Conservation (phyloP, 2,329 filamentous ascomycete species). For the Claviceps maximensis region DNA sequence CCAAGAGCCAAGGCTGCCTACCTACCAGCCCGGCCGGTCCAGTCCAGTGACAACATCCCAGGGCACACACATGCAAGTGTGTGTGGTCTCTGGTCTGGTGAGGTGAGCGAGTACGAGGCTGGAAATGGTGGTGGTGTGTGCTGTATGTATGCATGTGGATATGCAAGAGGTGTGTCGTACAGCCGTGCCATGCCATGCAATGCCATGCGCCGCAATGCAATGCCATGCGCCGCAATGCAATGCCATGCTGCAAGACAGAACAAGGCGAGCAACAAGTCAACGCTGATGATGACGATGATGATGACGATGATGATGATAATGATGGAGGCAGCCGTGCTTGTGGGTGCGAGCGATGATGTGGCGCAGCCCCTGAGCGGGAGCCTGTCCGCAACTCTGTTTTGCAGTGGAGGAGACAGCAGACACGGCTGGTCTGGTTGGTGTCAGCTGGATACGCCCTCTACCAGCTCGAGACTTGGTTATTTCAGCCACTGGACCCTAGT, state of each 20-base stretch:
- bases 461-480: too few relatives aligned
- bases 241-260: background rate
- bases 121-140: background rate
- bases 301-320: background rate
- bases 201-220: too few relatives aligned
- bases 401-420: too few relatives aligned
- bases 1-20: too few relatives aligned
- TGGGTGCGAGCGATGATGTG: background rate
- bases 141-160: background rate
- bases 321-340: background rate
- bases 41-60: too few relatives aligned
- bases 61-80: too few relatives aligned
- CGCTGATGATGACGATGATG: background rate
- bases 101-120: background rate
- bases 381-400: background rate
- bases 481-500: too few relatives aligned
- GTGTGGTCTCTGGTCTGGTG: too few relatives aligned
- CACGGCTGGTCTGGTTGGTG: too few relatives aligned
- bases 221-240: background rate
- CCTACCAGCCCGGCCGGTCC: too few relatives aligned
- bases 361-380: slow-evolving; percentile 1
- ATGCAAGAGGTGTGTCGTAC: background rate
- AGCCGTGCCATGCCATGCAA: too few relatives aligned
- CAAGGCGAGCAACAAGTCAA: background rate
- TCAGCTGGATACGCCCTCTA: too few relatives aligned